Percentiles rank a stretch among this genome's conserved stretches.
Evolutionary conservation across 805 yeast species (phyloP).

Genomic region (Zygoascus tannicola): DNA sequence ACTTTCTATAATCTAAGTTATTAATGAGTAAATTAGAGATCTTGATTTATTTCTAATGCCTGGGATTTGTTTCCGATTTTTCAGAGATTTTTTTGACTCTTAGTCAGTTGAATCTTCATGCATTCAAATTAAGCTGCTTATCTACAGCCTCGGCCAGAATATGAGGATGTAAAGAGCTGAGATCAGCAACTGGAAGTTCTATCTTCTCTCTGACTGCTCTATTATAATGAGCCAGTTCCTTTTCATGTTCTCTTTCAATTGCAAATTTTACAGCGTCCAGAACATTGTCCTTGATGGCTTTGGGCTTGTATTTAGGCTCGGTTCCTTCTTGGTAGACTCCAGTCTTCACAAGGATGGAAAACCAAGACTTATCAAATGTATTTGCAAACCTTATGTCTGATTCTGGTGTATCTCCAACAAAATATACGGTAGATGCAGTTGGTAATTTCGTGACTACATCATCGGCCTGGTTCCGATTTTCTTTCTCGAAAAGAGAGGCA

Average conservation of each 20-base stretch:
- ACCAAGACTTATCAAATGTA: constrained; percentile 78
- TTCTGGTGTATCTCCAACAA: constrained; percentile 87
- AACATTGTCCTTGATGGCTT: constrained; percentile 61
- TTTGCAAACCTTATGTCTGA: constrained; percentile 82
- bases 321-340: constrained; percentile 82
- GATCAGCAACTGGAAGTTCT: constrained; percentile 9
- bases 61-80: too few relatives aligned
- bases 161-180: constrained; percentile 10
- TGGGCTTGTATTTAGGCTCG: constrained; percentile 69
- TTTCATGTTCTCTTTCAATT: constrained; percentile 67
- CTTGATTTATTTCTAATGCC: too few relatives aligned
- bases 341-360: constrained; percentile 73
- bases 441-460: constrained; percentile 49
- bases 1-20: too few relatives aligned
- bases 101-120: too few relatives aligned
- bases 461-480: constrained; percentile 34
- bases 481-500: constrained; percentile 13
- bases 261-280: constrained; percentile 78
- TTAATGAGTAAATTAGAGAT: too few relatives aligned
- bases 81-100: too few relatives aligned
- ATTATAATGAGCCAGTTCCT: constrained; percentile 71
- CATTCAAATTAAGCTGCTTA: not conserved
- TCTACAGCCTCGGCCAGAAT: constrained; percentile 6
- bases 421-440: constrained; percentile 77
- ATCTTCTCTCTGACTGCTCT: constrained; percentile 23